A percentile compares a stretch with the other conserved stretches of the same genome.
phyloP scores from a whole-genome alignment of 2,329 filamentous ascomycete genomes.

The Cordyceps pruinosa region DNA sequence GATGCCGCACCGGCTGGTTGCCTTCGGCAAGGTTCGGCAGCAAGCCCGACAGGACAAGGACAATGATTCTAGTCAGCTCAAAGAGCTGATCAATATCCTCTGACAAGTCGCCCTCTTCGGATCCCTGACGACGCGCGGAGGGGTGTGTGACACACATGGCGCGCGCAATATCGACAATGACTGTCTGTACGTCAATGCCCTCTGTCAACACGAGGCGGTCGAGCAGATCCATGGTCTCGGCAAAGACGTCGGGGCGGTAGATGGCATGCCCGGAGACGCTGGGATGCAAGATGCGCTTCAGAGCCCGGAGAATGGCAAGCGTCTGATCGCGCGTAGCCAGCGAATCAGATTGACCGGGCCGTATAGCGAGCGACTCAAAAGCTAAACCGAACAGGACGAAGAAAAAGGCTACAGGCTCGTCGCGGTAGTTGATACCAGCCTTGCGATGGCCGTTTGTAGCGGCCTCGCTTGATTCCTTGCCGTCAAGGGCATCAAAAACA shows the following conservation, averaged over 20 bases:
- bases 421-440: constrained; percentile 90
- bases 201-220: constrained; percentile 91
- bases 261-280: constrained; percentile 94
- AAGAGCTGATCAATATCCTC: constrained; percentile 98
- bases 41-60: constrained; percentile 80
- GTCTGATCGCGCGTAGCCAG: constrained; percentile 71
- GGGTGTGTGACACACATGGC: constrained; percentile 88
- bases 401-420: constrained; percentile 97
- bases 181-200: constrained; percentile 76
- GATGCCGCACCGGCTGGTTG: constrained; percentile 60
- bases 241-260: constrained; percentile 91
- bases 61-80: constrained; percentile 91
- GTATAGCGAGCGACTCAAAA: constrained; percentile 87
- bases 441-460: constrained; percentile 48
- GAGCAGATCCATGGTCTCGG: constrained; percentile 92
- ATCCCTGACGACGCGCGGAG: constrained; percentile 56
- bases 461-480: constrained; percentile 55
- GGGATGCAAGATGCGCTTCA: constrained; percentile 92
- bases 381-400: constrained; percentile 95
- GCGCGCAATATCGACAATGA: constrained; percentile 90
- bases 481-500: constrained; percentile 93
- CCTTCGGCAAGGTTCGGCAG: constrained; percentile 73
- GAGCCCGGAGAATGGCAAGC: constrained; percentile 78
- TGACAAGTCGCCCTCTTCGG: constrained; percentile 70
- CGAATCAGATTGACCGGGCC: constrained; percentile 45